Evolutionary conservation across 208 protist genomes (phyloP), one percentile per base, ranked within the genome.

Genomic region (Plasmodiophora brassicae): DNA sequence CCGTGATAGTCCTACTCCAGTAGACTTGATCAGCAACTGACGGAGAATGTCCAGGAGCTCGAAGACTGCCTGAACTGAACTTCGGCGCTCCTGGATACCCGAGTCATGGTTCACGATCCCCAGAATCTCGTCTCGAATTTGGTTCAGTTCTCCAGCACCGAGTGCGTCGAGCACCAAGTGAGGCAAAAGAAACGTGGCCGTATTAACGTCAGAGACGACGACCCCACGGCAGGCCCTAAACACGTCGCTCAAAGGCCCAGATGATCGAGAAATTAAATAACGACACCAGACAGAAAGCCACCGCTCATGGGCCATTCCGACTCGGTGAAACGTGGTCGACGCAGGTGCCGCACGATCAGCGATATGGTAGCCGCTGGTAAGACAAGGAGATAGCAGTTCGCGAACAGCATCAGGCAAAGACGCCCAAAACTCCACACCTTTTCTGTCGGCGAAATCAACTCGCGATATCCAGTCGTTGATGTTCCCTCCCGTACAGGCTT

Each of bases 221-320:
- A 32, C 65, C 32, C 65, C 65, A 44, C n/a, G 5, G n/a, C 65
- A 78, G 32, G 65, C 65, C 5, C 41, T 38, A 78, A 78, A 78
- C 20, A 78, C 41, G 5, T n/a, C 32, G 32, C 41, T 78, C 5
- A 5, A 32, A 14, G 65, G n/a, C 41, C 65, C 65, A 44, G 32
- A 5, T 5, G 14, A 36, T 14, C n/a, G 5, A 32, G 65, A n/a
- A 32, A 78, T 78, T 8, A 78, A 38, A 32, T 44, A 78, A 5
- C 65, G 65, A 78, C 32, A 44, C 65, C 65, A 78, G 32, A 44
- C 65, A 38, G 65, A n/a, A 38, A 78, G 65, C 65, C 65, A 78
- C n/a, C 65, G 5, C n/a, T 5, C 65, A 32, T 78, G n/a, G 41
- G 65, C 5, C 20, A 78, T 78, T 5, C 41, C 65, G 41, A 5